Evolutionary conservation across 495 filamentous ascomycete species (phyloP), one percentile per base, ranked within the genome.

Genomic region (Aspergillus olivimuriae): DNA sequence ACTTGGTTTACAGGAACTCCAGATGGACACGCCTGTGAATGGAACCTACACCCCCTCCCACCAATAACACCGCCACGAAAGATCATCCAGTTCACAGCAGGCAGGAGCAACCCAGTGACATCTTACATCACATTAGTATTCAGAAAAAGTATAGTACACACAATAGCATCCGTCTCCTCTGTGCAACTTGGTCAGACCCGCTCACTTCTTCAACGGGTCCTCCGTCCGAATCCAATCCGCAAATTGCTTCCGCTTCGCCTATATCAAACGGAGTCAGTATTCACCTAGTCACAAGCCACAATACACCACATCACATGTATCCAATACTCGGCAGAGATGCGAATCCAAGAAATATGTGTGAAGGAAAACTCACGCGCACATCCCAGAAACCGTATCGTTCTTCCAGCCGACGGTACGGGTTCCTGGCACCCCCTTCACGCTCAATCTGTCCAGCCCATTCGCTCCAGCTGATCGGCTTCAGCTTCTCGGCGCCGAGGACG

Each of bases 391-490:
- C 79, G 41, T 73, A 70, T 57, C 74, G 73, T 72, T 69, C 82
- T 72, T 75, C 77, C 46, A 81, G 52, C 18, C 61, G 56, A 22
- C 61, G 52, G 48, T 70, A 81, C 34, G 77, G 75, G 41, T 74
- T 72, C 39, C 62, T 49, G 11, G 65, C 68, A 35, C 66, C 72
- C 3, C 74, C 74, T 28, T 89, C 82, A 43, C 74, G 75, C 67
- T 94, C 87, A 47, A 88, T 81, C 63, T 86, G 77, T 36, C 86
- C 85, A 19, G 86, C 86, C 87, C 87, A 94, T 46, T 83, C 81
- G 17, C 80, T 77, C 84, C 85, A 89, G 61, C 80, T 81, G 46
- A 91, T 83, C 1, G 86, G 86, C 61, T 85, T 78, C 53, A 88
- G 58, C 35, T 82, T 76, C 22, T 81, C 78, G 0, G 83, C 80